Evolutionary conservation across 2,329 filamentous ascomycete species (phyloP).

Genomic region (Colletotrichum spaethianum): DNA sequence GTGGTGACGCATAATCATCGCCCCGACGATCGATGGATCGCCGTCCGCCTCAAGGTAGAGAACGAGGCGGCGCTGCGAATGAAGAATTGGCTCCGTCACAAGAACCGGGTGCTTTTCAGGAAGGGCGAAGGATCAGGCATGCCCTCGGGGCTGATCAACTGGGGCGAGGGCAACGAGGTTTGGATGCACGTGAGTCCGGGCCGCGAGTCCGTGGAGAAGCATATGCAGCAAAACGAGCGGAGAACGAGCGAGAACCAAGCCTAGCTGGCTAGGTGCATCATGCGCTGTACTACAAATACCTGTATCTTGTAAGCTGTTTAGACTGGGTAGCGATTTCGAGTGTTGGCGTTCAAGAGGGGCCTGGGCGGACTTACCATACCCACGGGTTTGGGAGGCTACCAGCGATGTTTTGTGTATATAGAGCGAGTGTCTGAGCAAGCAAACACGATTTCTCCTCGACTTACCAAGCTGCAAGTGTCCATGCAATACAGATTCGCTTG

Average conservation of each 20-base stretch:
- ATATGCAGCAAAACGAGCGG: constrained; percentile 24
- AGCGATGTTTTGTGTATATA: neutral
- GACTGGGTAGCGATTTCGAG: neutral
- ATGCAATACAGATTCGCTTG: neutral
- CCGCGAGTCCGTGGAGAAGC: constrained; percentile 44
- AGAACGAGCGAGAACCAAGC: neutral
- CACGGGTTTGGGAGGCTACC: neutral
- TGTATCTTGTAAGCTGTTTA: neutral
- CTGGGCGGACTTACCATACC: neutral
- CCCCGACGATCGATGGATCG: constrained; percentile 72
- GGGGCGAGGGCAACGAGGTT: constrained; percentile 49
- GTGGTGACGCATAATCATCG: constrained; percentile 66
- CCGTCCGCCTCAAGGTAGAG: constrained; percentile 68
- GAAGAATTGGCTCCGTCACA: constrained; percentile 58
- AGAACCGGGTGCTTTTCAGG: constrained; percentile 44
- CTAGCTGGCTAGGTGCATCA: neutral
- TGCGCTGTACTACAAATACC: neutral
- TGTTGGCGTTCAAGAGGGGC: neutral
- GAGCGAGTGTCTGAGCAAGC: neutral
- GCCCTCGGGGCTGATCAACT: constrained; percentile 49
- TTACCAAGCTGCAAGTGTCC: neutral
- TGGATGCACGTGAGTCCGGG: constrained; percentile 51
- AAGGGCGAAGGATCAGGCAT: constrained; percentile 50
- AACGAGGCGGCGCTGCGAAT: constrained; percentile 69
- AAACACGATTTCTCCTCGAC: neutral